These are phyloP conservation scores for Fusarium dlaminii DNA, from an alignment of 2,329 filamentous ascomycete genomes.

Conservation along the genomic window DNA sequence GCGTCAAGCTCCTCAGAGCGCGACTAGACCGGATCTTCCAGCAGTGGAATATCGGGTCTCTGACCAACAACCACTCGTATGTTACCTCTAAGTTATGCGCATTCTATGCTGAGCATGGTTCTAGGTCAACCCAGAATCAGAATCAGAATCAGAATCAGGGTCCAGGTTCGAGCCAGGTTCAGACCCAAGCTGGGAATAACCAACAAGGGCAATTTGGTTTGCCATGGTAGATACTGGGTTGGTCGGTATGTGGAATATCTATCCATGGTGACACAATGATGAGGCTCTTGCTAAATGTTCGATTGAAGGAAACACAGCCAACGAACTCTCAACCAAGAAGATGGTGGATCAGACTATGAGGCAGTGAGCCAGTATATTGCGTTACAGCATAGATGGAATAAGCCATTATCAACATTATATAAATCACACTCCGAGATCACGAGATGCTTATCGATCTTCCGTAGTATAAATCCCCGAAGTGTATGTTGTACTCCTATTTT, in stretches of 20 bases:
- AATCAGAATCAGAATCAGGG: not conserved
- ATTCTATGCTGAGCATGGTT: not conserved
- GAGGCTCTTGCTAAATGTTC: not conserved
- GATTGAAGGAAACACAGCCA: not conserved
- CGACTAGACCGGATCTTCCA: not conserved
- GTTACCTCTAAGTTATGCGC: not conserved
- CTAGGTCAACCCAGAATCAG: not conserved
- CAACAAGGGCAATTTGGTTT: not conserved
- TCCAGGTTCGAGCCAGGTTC: not conserved
- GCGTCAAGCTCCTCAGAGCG: not conserved
- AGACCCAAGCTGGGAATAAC: not conserved
- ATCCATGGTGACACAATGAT: not conserved
- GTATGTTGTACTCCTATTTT: not conserved
- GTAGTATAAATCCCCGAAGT: not conserved
- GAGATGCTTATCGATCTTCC: not conserved
- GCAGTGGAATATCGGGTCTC: not conserved
- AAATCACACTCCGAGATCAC: not conserved
- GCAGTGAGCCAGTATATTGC: not conserved
- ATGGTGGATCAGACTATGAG: not conserved
- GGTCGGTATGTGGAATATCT: not conserved
- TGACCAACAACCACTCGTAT: not conserved
- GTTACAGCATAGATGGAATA: not conserved
- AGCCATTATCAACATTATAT: no score
- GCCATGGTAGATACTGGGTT: not conserved
- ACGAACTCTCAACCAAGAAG: not conserved